Percentiles rank a stretch among this genome's conserved stretches.
phyloP scores from a whole-genome alignment of 495 filamentous ascomycete genomes.

The Aspergillus hancockii region DNA sequence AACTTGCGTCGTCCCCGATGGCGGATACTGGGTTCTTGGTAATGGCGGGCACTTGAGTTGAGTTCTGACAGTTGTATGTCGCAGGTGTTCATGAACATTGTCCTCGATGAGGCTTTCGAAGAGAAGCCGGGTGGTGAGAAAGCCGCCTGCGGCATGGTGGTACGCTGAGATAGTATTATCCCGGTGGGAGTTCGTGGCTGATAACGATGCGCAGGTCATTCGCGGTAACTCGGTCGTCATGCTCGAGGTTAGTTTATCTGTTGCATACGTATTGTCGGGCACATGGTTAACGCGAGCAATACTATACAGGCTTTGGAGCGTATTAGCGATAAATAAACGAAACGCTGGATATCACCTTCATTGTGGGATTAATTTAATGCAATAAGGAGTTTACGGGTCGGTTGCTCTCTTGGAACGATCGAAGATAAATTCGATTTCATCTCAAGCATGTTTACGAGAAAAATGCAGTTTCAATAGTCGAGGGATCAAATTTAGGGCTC shows the following conservation, averaged over 20 bases:
- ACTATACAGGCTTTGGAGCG: slow-evolving; percentile 56
- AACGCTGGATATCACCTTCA: slow-evolving; percentile 19
- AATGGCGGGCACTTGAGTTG: neutral
- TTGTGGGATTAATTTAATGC: slow-evolving; percentile 28
- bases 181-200: neutral
- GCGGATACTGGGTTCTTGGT: neutral
- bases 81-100: slow-evolving; percentile 97
- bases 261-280: neutral
- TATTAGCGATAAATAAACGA: slow-evolving; percentile 53
- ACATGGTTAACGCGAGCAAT: slow-evolving; percentile 24
- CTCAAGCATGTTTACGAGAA: slow-evolving; percentile 21
- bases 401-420: slow-evolving; percentile 43
- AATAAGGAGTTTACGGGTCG: slow-evolving; percentile 45
- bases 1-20: neutral
- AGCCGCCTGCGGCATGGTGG: slow-evolving; percentile 87
- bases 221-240: slow-evolving; percentile 95
- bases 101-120: slow-evolving; percentile 96
- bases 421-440: slow-evolving; percentile 32
- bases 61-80: slow-evolving; percentile 2
- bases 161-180: slow-evolving; percentile 43
- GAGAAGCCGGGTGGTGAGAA: slow-evolving; percentile 93
- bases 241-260: slow-evolving; percentile 66
- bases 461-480: slow-evolving; percentile 10
- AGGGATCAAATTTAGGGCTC: slow-evolving; percentile 6
- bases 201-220: slow-evolving; percentile 55